Base-by-base conservation (phyloP, 805 yeast species). In the Candida qinlingensis region DNA sequence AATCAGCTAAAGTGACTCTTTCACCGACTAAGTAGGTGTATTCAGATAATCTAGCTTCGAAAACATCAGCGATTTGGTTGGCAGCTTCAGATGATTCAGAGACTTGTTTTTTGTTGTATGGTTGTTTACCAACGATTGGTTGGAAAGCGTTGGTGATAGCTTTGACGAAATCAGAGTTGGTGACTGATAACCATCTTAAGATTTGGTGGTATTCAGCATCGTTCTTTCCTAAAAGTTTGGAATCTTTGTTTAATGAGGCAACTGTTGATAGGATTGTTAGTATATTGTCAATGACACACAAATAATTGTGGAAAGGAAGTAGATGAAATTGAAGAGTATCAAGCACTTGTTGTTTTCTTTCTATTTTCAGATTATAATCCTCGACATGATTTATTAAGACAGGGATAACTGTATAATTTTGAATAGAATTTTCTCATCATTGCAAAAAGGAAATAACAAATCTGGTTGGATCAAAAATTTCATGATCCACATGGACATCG, bases 301-400 rank as follows among this genome's bases (percentile, higher is more conserved):
- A 19, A 19, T 19, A 19, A 19, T 19, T 19, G 19, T 19, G 19
- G 19, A 19, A 27, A 30, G 27, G 7, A 4, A 41, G 27, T 10
- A 9, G 7, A 36, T 30, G 28, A 9, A 9, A 30, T 26, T 27
- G 11, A 29, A 19, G 25, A 27, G 6, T 11, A 31, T 31, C 11
- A 6, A 29, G 3, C 28, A 25, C 2, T 28, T 42, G 35, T 19
- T 6, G 6, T 10, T 39, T 28, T 30, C 13, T 37, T 27, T 31
- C 33, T 19, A 31, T 25, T 64, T 66, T 80, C 85, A 80, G 85
- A 76, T 56, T 73, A 49, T 51, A 68, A 69, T 68, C 74, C 84
- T 83, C 87, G 87, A 82, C 87, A 83, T 77, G 64, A 65, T 80
- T 55, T 80, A 67, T 83, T 83, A 82, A 83, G 88, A 83, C 88